Base-by-base conservation (phyloP, 2,329 filamentous ascomycete species). In the Penicillium janthinellum region DNA sequence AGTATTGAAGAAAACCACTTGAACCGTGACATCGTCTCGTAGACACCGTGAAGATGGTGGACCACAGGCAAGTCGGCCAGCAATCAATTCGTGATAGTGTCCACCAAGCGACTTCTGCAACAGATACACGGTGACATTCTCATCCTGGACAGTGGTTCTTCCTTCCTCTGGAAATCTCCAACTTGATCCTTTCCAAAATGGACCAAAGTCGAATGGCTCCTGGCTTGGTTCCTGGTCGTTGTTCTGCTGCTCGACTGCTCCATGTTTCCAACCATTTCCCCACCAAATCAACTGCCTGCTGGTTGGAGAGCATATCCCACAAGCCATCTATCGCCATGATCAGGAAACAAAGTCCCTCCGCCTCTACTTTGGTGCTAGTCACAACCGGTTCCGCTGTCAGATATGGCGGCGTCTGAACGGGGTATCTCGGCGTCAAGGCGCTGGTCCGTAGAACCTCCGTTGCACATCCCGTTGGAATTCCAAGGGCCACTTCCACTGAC, bases 321-420 rank as follows among this genome's bases (percentile, higher is more conserved):
- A 90, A 70, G 0, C 88, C 88, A 64, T 91, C 88, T 0, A 82
- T 85, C 0, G 87, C 88, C 64, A 90, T 78, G 61, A 91, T 87
- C 54, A 90, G 71, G 66, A 90, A 90, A 52, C 84, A 81, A 2
- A 77, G 74, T 22, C 77, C 75, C 0, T 75, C 75, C 0, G 77
- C 73, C 5, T 82, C 74, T 5, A 90, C 75, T 35, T 76, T 73
- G 0, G 81, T n/a, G n/a, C 83, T 86, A 1, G 82, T 87, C 28
- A 91, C 78, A 35, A 86, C 86, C 0, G 88, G 88, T 67, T 87
- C 82, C 0, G 88, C 88, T 0, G 85, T 90, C 65, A 90, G 74
- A 72, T 91, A 91, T 0, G 89, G 88, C 3, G 87, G 88, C 0
- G 86, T 71, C 84, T 38, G 66, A 49, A 69, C 50, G 31, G 68